Base-by-base conservation (phyloP, 2,329 filamentous ascomycete species). In the Beauveria scarabaeidicola region DNA sequence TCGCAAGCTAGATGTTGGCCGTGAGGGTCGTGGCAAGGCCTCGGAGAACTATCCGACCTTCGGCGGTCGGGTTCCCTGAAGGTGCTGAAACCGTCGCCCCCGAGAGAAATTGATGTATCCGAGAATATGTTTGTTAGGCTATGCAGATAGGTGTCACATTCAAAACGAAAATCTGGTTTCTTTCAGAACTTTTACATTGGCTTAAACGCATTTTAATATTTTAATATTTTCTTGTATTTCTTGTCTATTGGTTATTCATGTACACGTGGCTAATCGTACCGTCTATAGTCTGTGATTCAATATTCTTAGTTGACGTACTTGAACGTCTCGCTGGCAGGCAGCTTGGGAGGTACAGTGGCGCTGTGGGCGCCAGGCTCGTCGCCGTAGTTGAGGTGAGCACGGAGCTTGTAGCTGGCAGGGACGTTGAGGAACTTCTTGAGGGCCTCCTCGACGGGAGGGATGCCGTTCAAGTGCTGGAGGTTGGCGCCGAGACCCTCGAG, bases 381-480 rank as follows among this genome's bases (percentile, higher is more conserved):
- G 64, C 90, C 90, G 74, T 96, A 94, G 68, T 96, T 91, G 65
- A 97, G 78, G 81, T 96, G 90, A 25, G 89, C 87, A 69, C 87
- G 84, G 64, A 96, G 81, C 69, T 83, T 83, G 91, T 91, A 96
- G 67, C 84, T 77, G 63, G 75, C 77, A 48, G 81, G 75, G 57
- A 91, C 87, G 76, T 86, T 84, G 64, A 81, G 79, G 75, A 96
- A 88, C 57, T 59, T 59, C 48, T 59, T 59, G 48, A 59, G 25
- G 7, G 57, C 57, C 40, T 59, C 57, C 50, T 59, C 57, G 17
- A 59, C 57, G 6, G 57, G 40, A 66, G 95, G 84, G 61, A 96
- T 74, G 21, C 91, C 91, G 82, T 91, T 94, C 81, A 96, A 96
- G 78, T 96, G 91, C 81, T 96, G 91, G 57, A 96, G 81, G 80